Percentiles rank a stretch among this genome's conserved stretches.
These are phyloP conservation scores for Cryptosporidium andersoni DNA, from an alignment of 169 alveolate species.

Conservation along the genomic window DNA sequence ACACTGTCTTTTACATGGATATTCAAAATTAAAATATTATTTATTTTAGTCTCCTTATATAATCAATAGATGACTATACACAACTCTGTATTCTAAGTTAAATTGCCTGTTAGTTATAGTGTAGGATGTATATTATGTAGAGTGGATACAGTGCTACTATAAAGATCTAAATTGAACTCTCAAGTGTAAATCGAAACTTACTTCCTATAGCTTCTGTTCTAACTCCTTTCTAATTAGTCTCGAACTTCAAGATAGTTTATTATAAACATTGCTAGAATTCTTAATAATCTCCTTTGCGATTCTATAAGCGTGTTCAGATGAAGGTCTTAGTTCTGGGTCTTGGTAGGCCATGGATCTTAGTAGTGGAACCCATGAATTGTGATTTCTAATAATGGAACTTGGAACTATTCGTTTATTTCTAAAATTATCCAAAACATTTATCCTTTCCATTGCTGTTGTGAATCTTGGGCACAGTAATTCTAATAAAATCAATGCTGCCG, in stretches of 20 bases:
- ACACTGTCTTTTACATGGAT: no score
- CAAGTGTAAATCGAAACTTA: no score
- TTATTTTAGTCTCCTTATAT: no score
- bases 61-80: no score
- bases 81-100: no score
- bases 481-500: slow-evolving; percentile 86
- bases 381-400: slow-evolving; percentile 76
- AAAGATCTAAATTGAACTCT: neutral
- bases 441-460: slow-evolving; percentile 87
- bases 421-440: slow-evolving; percentile 82
- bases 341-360: slow-evolving; percentile 83
- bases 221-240: no score
- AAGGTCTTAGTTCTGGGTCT: slow-evolving; percentile 85
- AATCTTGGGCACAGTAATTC: slow-evolving; percentile 88
- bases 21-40: no score
- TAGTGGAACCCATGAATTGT: slow-evolving; percentile 83
- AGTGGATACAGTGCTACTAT: no score
- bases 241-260: no score
- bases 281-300: slow-evolving; percentile 62
- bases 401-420: slow-evolving; percentile 82
- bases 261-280: neutral
- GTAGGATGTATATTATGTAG: no score
- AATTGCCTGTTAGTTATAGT: no score
- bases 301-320: slow-evolving; percentile 78
- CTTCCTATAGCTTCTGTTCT: no score